Conservation (phyloP, 345 rosid species). For the Psidium guajava region DNA sequence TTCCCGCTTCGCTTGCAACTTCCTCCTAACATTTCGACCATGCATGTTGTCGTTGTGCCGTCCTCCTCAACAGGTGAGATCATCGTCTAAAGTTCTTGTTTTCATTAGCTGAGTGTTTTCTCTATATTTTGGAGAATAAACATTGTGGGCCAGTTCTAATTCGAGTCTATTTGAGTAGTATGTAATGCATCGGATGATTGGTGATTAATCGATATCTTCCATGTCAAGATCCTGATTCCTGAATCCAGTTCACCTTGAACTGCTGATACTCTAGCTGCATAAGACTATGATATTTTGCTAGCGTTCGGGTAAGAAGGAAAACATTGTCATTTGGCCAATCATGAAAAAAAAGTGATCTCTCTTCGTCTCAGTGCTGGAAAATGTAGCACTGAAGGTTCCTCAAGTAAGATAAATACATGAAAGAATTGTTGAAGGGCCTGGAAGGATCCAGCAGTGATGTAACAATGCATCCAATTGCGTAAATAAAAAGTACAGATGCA, state of each 20-base stretch:
- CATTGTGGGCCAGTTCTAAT: background rate
- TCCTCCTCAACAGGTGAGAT: conserved; percentile 34
- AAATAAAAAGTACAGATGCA: background rate
- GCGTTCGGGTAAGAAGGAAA: background rate
- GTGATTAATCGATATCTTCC: background rate
- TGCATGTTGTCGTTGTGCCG: conserved; percentile 70
- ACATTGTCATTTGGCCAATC: background rate
- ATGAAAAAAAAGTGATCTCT: background rate
- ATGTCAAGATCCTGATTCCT: background rate
- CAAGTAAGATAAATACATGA: background rate
- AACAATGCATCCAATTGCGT: background rate
- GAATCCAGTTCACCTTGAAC: background rate
- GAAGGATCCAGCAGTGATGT: background rate
- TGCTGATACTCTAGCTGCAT: background rate
- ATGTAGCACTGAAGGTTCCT: background rate
- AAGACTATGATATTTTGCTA: background rate
- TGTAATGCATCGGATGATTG: background rate
- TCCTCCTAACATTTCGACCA: conserved; percentile 73
- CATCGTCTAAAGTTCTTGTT: background rate
- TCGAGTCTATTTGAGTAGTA: background rate
- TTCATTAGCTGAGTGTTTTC: background rate
- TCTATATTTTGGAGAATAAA: background rate
- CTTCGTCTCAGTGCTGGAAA: background rate
- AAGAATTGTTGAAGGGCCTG: background rate
- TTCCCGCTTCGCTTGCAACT: conserved; percentile 83